Conservation (phyloP, 2,329 filamentous ascomycete species). For the Eurotiales sp. region DNA sequence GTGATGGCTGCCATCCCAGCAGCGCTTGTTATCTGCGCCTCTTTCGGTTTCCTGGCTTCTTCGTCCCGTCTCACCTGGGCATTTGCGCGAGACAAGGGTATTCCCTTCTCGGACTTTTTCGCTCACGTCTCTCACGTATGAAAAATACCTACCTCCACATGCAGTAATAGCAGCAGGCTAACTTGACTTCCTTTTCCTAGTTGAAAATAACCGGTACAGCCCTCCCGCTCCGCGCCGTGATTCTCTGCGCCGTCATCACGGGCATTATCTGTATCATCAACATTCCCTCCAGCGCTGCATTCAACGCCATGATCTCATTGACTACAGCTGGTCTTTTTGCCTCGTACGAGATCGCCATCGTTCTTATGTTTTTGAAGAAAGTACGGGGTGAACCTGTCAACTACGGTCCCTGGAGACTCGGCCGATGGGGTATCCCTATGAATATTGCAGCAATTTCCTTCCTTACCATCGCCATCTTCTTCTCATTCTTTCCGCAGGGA, state of each 20-base stretch:
- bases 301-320: conserved; percentile 33
- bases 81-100: conserved; percentile 20
- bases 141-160: conserved; percentile 10
- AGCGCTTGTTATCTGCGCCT: conserved; percentile 26
- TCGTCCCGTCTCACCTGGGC: conserved; percentile 32
- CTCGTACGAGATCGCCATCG: conserved; percentile 28
- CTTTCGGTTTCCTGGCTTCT: conserved; percentile 29
- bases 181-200: not conserved
- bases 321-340: conserved; percentile 28
- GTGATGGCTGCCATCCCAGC: conserved; percentile 29
- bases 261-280: conserved; percentile 24
- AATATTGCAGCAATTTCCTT: conserved; percentile 4
- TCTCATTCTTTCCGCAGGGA: conserved; percentile 3
- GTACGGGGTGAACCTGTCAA: conserved; percentile 20
- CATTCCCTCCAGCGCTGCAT: conserved; percentile 28
- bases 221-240: conserved; percentile 24
- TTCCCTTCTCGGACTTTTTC: conserved; percentile 20
- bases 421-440: conserved; percentile 3
- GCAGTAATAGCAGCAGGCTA: not conserved
- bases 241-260: not conserved
- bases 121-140: conserved; percentile 20
- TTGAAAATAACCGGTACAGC: conserved; percentile 22
- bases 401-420: conserved; percentile 15
- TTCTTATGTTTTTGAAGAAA: conserved; percentile 27
- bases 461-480: conserved; percentile 3